Base-by-base conservation (phyloP, 2,329 filamentous ascomycete genomes). In the Verticillium albo-atrum region DNA sequence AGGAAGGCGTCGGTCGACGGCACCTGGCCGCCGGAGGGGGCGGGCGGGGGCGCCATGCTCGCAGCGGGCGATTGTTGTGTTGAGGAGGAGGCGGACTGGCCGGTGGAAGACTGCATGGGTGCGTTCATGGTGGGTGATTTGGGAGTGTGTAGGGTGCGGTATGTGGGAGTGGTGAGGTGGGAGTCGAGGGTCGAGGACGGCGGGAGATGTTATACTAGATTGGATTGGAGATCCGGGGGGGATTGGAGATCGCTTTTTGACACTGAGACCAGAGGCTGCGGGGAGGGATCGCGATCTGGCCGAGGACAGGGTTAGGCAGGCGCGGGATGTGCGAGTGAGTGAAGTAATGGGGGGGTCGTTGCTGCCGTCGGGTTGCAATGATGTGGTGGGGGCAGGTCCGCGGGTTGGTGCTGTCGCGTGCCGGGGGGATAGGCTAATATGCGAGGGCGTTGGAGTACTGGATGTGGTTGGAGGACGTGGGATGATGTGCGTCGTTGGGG, bases 1-100 rank as follows among this genome's bases (percentile, higher is more conserved):
- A 96, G 82, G 70, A 92, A 92, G 28, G 75, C 65, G 58, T 85
- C 82, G 56, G 82, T 80, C 15, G 79, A 80, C 1, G 77, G 68
- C 61, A 60, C 55, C 62, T 70, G 69, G 51, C 67, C 62, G 62
- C 69, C 68, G 47, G 68, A 63, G 30, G 68, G 63, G 20, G 69
- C 68, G 52, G 67, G 68, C 51, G 63, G 66, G 61, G 54, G 62
- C 55, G 47, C 55, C 58, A 60, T 56, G 26, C 58, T 54, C 57
- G 59, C 57, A 52, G 71, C 66, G 56, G 70, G 70, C 28, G 69
- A 72, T 57, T 70, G 69, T 58, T 69, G 69, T 53, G 66, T 67
- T 50, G 70, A 68, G 55, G 65, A 56, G 37, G 67, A 62, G 20
- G 65, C 58, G 30, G 65, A 62, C 51, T 53, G 51, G 27, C 51